Percentiles rank a stretch among this genome's conserved stretches.
phyloP scores from a whole-genome alignment of 805 yeast genomes.

The Ogataea pilisensis region DNA sequence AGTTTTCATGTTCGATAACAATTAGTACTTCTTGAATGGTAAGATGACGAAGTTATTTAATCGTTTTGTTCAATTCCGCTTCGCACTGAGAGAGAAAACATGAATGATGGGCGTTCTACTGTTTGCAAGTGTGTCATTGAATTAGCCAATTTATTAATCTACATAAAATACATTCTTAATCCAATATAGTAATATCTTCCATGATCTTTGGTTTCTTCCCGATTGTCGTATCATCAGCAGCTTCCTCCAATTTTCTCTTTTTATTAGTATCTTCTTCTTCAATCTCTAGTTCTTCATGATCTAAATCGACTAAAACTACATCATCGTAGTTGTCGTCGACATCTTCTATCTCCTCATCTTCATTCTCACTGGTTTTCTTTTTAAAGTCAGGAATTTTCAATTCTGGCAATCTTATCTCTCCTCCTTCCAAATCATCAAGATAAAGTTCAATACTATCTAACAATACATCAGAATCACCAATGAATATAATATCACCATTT shows the following conservation, averaged over 20 bases:
- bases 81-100: no score
- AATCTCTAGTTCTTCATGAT: slow-evolving; percentile 14
- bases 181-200: neutral
- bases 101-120: no score
- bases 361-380: slow-evolving; percentile 11
- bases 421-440: slow-evolving; percentile 11
- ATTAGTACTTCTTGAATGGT: no score
- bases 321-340: slow-evolving; percentile 22
- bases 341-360: slow-evolving; percentile 14
- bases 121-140: no score
- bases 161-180: no score
- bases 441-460: slow-evolving; percentile 62
- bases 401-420: slow-evolving; percentile 17
- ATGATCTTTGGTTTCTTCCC: slow-evolving; percentile 1
- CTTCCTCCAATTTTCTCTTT: slow-evolving; percentile 2
- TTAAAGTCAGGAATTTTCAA: slow-evolving; percentile 18
- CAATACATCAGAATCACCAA: slow-evolving; percentile 77
- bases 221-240: no score
- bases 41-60: no score
- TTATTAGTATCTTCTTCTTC: slow-evolving; percentile 1
- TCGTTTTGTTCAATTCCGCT: no score
- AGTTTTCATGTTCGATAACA: no score
- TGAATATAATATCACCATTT: slow-evolving; percentile 59
- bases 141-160: no score
- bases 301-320: slow-evolving; percentile 12